phyloP scores from a whole-genome alignment of 352 stramenopile genomes.

The Phytopythium oedochilum region DNA sequence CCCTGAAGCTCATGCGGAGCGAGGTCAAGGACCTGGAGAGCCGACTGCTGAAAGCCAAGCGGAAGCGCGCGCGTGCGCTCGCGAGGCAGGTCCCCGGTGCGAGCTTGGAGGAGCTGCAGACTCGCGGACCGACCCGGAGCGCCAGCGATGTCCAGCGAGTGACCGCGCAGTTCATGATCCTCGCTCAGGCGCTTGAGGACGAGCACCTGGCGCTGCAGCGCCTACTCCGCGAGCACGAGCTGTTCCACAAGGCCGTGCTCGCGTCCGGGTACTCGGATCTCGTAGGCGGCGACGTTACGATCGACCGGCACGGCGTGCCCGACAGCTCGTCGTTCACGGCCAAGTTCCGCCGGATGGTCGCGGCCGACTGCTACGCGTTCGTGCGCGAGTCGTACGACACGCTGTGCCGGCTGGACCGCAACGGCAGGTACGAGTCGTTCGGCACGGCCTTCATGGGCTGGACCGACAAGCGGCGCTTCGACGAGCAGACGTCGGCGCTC shows the following conservation, averaged over 20 bases:
- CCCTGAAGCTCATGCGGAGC: constrained; percentile 36
- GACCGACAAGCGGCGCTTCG: constrained; percentile 42
- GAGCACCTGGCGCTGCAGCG: constrained; percentile 31
- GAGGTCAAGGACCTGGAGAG: constrained; percentile 47
- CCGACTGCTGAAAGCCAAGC: constrained; percentile 25
- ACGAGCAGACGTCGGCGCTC: constrained; percentile 19
- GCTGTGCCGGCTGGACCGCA: constrained; percentile 35
- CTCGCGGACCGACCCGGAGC: constrained; percentile 1
- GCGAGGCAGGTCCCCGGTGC: constrained; percentile 3
- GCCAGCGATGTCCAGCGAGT: constrained; percentile 14
- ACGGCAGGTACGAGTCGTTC: constrained; percentile 27
- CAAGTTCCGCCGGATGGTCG: constrained; percentile 11
- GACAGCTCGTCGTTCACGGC: constrained; percentile 30
- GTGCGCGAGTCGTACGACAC: constrained; percentile 52
- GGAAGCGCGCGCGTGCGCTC: constrained; percentile 11
- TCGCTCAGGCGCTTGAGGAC: constrained; percentile 31
- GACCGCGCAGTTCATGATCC: constrained; percentile 27
- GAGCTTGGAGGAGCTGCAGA: constrained; percentile 4
- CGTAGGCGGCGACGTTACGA: background rate
- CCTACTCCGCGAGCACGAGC: constrained; percentile 23
- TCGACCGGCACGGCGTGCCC: constrained; percentile 18
- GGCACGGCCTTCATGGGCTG: constrained; percentile 49
- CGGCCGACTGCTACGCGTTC: constrained; percentile 37
- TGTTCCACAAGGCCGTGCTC: constrained; percentile 27
- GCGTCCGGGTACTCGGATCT: constrained; percentile 9